Evolutionary conservation across 257 asterid species (phyloP).

Genomic region (Galeopsis tetrahit): DNA sequence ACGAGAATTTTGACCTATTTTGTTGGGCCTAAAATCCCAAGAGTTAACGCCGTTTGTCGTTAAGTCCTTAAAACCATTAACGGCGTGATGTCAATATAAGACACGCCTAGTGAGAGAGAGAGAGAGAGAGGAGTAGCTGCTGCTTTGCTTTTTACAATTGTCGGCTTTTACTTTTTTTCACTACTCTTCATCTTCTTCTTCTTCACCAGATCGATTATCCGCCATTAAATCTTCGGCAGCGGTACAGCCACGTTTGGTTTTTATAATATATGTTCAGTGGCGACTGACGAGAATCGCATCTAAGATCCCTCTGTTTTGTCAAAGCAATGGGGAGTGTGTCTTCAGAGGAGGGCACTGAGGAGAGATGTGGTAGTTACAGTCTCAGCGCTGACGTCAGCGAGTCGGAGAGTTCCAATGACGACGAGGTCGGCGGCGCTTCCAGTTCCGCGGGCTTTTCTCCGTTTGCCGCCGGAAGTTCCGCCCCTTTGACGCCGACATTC

Average conservation of each 20-base stretch:
- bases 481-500: constrained; percentile 56
- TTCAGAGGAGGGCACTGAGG: constrained; percentile 86
- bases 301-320: constrained; percentile 44
- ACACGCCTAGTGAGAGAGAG: constrained; percentile 35
- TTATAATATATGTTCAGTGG: not conserved
- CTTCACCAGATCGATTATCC: constrained; percentile 41
- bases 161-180: constrained; percentile 54
- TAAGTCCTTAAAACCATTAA: not conserved
- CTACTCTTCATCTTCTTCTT: constrained; percentile 41
- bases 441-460: constrained; percentile 70
- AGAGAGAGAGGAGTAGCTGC: constrained; percentile 36
- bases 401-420: constrained; percentile 75
- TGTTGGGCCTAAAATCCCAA: not conserved
- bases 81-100: constrained; percentile 41
- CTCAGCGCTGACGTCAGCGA: constrained; percentile 95
- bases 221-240: constrained; percentile 33
- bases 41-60: constrained; percentile 42
- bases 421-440: constrained; percentile 57
- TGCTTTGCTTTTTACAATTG: constrained; percentile 48
- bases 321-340: constrained; percentile 69
- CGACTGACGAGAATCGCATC: constrained; percentile 37
- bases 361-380: constrained; percentile 86
- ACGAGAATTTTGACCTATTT: constrained; percentile 23
- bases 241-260: constrained; percentile 36
- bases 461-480: constrained; percentile 49